Conservation (phyloP, 768 basidiomycete species). For the Mycena chlorophos region DNA sequence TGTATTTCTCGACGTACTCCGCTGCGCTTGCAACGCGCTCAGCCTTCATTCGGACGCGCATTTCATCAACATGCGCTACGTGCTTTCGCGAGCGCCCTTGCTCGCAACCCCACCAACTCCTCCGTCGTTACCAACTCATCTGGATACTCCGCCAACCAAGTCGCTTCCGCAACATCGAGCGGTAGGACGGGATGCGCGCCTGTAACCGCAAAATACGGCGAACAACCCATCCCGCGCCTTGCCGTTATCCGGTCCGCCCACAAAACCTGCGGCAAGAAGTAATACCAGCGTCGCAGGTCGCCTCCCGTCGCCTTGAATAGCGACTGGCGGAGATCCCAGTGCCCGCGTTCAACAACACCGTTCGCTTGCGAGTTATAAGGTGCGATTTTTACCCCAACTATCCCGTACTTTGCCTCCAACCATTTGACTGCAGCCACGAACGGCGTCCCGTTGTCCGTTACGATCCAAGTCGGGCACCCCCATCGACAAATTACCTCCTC, state of each 20-base stretch:
- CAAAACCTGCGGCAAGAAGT: constrained; percentile 15
- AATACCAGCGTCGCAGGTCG: constrained; percentile 25
- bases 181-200: constrained; percentile 25
- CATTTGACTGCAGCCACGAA: constrained; percentile 27
- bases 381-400: constrained; percentile 41
- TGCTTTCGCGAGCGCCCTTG: constrained; percentile 12
- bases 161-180: constrained; percentile 29
- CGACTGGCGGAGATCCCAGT: constrained; percentile 29
- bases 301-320: constrained; percentile 23
- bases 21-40: constrained; percentile 14
- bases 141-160: constrained; percentile 26
- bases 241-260: constrained; percentile 27
- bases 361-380: constrained; percentile 45
- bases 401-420: constrained; percentile 29
- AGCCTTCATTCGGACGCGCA: constrained; percentile 1
- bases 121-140: constrained; percentile 3
- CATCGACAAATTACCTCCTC: constrained; percentile 36
- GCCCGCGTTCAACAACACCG: constrained; percentile 35
- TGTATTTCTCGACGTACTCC: constrained; percentile 25
- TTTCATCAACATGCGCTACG: constrained; percentile 23
- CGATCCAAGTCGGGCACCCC: constrained; percentile 36
- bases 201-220: constrained; percentile 23
- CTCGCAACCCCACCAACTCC: constrained; percentile 24
- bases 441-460: constrained; percentile 37
- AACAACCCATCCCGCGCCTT: constrained; percentile 17